phyloP scores from a whole-genome alignment of 768 basidiomycete genomes.

The Xerocomellus amylosporus region DNA sequence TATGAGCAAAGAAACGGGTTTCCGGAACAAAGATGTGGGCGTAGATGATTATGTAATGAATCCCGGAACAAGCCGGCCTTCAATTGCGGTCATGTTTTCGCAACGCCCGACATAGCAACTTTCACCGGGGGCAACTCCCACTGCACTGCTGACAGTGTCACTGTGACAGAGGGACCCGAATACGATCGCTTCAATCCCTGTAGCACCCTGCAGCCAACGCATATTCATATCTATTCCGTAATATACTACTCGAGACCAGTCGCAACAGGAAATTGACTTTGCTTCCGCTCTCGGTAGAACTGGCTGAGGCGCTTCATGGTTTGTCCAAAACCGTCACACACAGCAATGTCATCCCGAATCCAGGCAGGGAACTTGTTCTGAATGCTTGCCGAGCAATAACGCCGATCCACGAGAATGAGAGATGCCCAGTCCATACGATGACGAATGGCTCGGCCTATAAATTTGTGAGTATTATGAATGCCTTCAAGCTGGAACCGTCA shows the following conservation, averaged over 20 bases:
- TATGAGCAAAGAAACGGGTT: not conserved
- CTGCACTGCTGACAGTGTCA: not conserved
- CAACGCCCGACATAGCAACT: not conserved
- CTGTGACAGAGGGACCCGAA: not conserved
- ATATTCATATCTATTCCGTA: not conserved
- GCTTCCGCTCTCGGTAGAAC: conserved; percentile 65
- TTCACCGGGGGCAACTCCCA: not conserved
- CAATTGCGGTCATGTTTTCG: too few relatives aligned
- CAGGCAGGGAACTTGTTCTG: conserved; percentile 84
- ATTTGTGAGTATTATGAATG: not conserved
- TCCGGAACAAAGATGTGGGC: not conserved
- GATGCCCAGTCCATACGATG: conserved; percentile 91
- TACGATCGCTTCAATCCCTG: conserved; percentile 3
- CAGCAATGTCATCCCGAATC: conserved; percentile 65
- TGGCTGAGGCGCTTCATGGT: conserved; percentile 62
- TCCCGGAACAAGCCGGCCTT: conserved; percentile 18
- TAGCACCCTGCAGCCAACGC: not conserved
- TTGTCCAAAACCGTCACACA: conserved; percentile 67
- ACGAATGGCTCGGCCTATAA: conserved; percentile 84
- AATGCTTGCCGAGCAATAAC: conserved; percentile 71
- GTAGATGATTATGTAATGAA: conserved; percentile 16
- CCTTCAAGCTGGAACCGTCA: not conserved
- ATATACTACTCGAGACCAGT: conserved; percentile 3
- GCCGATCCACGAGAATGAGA: conserved; percentile 79
- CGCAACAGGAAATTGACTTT: not conserved